Evolutionary conservation across 176 grass and related monocot species (phyloP).

Genomic region (Triticum monococcum): DNA sequence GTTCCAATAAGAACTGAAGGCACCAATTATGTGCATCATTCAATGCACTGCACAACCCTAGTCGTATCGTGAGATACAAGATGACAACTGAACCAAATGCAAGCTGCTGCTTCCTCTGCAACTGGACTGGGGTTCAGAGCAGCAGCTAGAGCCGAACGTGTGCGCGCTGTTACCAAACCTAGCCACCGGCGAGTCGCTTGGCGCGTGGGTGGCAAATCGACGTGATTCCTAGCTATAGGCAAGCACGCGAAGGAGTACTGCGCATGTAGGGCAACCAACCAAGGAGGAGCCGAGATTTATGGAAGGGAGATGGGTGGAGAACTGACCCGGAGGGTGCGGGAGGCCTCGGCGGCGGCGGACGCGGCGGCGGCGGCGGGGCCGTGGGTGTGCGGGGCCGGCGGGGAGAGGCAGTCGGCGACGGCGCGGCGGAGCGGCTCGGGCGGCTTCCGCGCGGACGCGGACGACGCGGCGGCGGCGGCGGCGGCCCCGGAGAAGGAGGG

Average conservation of each 20-base stretch:
- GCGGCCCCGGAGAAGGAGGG: constrained; percentile 32
- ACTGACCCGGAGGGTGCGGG: constrained; percentile 81
- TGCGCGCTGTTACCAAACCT: not conserved
- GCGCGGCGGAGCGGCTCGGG: constrained; percentile 85
- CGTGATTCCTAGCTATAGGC: not conserved
- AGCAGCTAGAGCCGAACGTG: no score
- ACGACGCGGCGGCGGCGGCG: not conserved
- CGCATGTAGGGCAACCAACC: not conserved
- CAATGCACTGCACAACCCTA: not conserved
- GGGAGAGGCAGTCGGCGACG: constrained; percentile 94
- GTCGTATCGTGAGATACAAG: not conserved
- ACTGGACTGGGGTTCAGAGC: not conserved
- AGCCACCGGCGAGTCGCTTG: not conserved
- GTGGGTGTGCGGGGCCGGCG: constrained; percentile 66
- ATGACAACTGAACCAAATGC: not conserved
- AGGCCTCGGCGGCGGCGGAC: constrained; percentile 58
- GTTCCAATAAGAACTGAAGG: not conserved
- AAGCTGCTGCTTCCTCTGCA: not conserved
- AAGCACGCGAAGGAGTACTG: not conserved
- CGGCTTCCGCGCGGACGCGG: constrained; percentile 48
- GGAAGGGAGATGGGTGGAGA: not conserved
- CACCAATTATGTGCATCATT: not conserved
- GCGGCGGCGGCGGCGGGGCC: constrained; percentile 53
- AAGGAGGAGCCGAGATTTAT: not conserved
- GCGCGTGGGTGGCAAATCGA: not conserved